phyloP scores from a whole-genome alignment of 2,329 filamentous ascomycete species.

The Alternaria incomplexa region DNA sequence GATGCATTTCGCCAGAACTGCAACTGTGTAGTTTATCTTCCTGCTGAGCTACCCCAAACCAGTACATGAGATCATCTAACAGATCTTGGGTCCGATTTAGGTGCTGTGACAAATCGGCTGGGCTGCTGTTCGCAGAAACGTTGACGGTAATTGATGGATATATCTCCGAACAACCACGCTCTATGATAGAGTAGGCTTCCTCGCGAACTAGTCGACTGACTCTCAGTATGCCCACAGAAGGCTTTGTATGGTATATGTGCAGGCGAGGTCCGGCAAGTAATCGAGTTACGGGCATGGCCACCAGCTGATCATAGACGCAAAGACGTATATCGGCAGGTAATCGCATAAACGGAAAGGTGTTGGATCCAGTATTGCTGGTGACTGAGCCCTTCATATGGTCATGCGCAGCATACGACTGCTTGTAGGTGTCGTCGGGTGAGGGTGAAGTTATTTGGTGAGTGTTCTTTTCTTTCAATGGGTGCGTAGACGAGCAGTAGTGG shows the following conservation, averaged over 20 bases:
- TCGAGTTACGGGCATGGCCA: neutral
- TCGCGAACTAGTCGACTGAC: neutral
- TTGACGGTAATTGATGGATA: neutral
- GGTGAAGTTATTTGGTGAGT: neutral
- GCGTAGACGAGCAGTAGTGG: neutral
- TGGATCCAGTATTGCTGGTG: neutral
- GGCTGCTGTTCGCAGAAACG: neutral
- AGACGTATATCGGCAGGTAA: neutral
- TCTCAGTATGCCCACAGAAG: neutral
- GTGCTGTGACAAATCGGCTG: rapidly evolving
- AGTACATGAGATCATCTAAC: rapidly evolving
- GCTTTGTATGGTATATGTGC: neutral
- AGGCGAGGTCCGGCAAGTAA: neutral
- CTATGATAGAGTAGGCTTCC: neutral
- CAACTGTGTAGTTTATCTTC: too few species aligned
- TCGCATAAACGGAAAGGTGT: neutral
- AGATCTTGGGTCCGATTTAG: neutral
- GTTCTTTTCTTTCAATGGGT: neutral
- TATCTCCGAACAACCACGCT: neutral
- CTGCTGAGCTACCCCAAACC: neutral
- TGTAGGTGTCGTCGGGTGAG: neutral
- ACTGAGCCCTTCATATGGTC: neutral
- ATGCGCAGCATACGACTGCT: neutral
- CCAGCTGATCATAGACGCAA: neutral
- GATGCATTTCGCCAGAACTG: neutral